These are phyloP conservation scores for Fraxinus xanthoxyloides DNA, from an alignment of 305 asterid species.

Conservation along the genomic window DNA sequence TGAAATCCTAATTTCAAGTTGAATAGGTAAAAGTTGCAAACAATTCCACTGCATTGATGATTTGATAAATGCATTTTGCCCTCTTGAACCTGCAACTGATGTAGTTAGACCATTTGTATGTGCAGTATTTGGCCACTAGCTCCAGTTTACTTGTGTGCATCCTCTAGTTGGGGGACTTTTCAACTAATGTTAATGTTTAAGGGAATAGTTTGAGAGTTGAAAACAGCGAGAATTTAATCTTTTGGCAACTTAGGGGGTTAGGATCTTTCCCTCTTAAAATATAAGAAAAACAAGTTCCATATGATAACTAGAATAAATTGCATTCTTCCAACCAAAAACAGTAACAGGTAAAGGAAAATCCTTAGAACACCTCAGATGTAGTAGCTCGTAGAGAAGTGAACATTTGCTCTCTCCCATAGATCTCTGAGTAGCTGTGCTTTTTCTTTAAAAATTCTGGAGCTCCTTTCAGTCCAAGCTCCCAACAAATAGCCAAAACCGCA, in stretches of 20 bases:
- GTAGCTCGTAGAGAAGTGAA: neutral
- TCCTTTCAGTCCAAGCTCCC: neutral
- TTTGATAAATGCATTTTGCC: neutral
- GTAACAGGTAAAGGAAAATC: neutral
- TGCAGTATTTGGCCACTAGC: neutral
- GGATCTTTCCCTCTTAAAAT: neutral
- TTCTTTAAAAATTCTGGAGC: neutral
- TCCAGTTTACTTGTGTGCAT: neutral
- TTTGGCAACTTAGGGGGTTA: neutral
- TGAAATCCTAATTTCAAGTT: neutral
- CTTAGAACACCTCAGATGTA: neutral
- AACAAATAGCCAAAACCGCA: neutral
- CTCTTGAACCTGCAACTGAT: neutral
- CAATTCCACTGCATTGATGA: neutral
- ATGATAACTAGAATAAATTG: neutral
- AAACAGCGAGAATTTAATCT: neutral
- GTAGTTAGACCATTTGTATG: neutral
- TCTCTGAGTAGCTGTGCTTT: neutral
- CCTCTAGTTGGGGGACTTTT: neutral
- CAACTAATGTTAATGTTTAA: neutral
- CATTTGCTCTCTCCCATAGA: neutral
- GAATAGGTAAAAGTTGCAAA: neutral
- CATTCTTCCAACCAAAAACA: neutral
- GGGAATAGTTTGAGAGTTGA: neutral
- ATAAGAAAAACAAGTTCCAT: neutral